A percentile compares a stretch with the other conserved stretches of the same genome.
Evolutionary conservation across 2,329 filamentous ascomycete genomes (phyloP).

Genomic region (Penicillium sp.): DNA sequence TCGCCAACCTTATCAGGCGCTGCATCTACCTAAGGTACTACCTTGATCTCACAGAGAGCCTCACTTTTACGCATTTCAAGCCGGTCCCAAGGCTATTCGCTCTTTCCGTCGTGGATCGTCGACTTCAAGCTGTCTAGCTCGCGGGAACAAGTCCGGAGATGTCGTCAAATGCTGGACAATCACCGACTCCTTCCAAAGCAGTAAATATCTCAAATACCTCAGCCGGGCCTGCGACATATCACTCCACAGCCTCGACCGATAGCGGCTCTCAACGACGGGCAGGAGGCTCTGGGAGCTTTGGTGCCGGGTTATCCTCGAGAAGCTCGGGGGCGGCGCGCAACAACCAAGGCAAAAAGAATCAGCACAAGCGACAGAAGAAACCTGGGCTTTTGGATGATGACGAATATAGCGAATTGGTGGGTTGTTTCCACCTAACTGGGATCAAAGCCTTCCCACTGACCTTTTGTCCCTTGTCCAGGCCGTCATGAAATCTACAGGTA

Average conservation of each 20-base stretch:
- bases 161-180: conserved; percentile 46
- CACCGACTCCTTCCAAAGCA: conserved; percentile 43
- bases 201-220: conserved; percentile 41
- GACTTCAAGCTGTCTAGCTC: neutral
- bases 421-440: conserved; percentile 35
- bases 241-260: conserved; percentile 38
- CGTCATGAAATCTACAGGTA: conserved; percentile 66
- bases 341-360: conserved; percentile 74
- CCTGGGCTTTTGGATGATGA: conserved; percentile 80
- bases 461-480: conserved; percentile 43
- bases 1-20: conserved; percentile 16
- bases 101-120: neutral
- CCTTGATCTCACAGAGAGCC: neutral
- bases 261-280: conserved; percentile 44
- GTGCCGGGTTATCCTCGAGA: conserved; percentile 44
- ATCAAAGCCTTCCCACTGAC: conserved; percentile 20
- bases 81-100: neutral
- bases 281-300: conserved; percentile 47
- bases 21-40: too few relatives aligned
- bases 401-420: conserved; percentile 78
- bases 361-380: conserved; percentile 80
- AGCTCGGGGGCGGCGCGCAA: conserved; percentile 60
- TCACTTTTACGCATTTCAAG: neutral
- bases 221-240: conserved; percentile 36
- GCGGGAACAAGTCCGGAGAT: conserved; percentile 33